These are phyloP conservation scores for Aspergillus bridgeri DNA, from an alignment of 495 filamentous ascomycete genomes.

Conservation along the genomic window DNA sequence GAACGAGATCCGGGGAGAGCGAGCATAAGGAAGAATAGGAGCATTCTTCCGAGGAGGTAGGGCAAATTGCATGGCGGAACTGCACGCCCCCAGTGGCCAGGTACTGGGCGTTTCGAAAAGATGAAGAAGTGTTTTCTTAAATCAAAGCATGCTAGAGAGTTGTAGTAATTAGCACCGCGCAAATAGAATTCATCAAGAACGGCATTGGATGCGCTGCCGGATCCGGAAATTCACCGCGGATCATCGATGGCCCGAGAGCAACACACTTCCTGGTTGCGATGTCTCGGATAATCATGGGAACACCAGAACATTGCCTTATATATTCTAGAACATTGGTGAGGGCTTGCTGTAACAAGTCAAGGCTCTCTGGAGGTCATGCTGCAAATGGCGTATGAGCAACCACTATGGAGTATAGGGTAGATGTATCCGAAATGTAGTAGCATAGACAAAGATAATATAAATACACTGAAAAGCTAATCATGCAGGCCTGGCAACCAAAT, in stretches of 20 bases:
- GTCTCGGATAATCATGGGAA: background rate
- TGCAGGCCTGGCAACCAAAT: slow-evolving; percentile 12
- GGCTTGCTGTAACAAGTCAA: background rate
- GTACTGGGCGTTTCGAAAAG: slow-evolving; percentile 10
- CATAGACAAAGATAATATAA: slow-evolving; percentile 35
- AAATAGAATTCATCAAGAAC: background rate
- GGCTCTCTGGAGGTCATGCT: background rate
- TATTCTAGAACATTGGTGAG: background rate
- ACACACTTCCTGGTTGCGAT: background rate
- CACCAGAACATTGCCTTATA: background rate
- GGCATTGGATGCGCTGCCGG: slow-evolving; percentile 12
- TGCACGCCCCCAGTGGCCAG: slow-evolving; percentile 18
- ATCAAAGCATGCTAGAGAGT: slow-evolving; percentile 21
- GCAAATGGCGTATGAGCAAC: background rate
- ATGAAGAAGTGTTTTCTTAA: background rate
- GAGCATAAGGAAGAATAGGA: slow-evolving; percentile 59
- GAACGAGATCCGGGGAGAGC: slow-evolving; percentile 56
- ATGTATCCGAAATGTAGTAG: slow-evolving; percentile 15
- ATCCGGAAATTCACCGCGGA: slow-evolving; percentile 20
- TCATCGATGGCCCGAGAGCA: slow-evolving; percentile 21
- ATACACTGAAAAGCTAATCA: slow-evolving; percentile 34
- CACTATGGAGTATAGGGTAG: background rate
- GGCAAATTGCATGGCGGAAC: slow-evolving; percentile 78
- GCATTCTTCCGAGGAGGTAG: slow-evolving; percentile 80
- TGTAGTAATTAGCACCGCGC: slow-evolving; percentile 2